Evolutionary conservation across 306 rosid genomes (phyloP), one percentile per base, ranked within the genome.

Genomic region (Canavalia gladiata): DNA sequence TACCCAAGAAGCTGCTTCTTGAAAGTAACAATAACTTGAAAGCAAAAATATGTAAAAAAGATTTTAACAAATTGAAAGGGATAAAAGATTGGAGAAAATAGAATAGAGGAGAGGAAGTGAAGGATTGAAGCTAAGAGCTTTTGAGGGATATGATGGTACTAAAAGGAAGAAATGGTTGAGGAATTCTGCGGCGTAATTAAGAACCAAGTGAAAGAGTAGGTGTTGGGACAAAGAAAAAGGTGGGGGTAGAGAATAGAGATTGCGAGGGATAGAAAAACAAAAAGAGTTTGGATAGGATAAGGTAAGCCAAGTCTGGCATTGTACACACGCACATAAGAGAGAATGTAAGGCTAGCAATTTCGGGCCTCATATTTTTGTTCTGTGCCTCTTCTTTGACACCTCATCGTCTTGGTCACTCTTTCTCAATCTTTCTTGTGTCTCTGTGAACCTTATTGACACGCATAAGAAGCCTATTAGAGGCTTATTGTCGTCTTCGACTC

Each of bases 331-430:
- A 66, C 46, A 35, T 1, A 7, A 8, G 25, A 58, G 55, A 66
- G 83, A 81, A 75, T 69, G 77, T 57, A 75, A 87, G 90, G 94
- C 67, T 78, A 72, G 83, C 85, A 72, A 91, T 89, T 94, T 88
- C 30, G 76, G 87, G 93, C 98, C 97, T 88, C 94, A 88, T 92
- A 72, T 88, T 88, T 84, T 66, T 56, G 54, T 78, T 18, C 25
- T 18, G 25, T 18, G 25, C 25, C 25, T 46, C 12, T 28, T 29
- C 78, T 37, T 55, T 63, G 41, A 69, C 88, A 84, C 81, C 85
- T 87, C 89, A 89, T 87, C 84, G 57, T 52, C 29, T 64, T 12
- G 59, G 8, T 13, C 70, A 43, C 62, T 62, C 50, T 54, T 54
- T 56, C 46, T 41, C 30, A 0, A 8, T 18, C 25, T 18, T 18